phyloP scores from a whole-genome alignment of 345 rosid genomes.

The Syzygium grande region DNA sequence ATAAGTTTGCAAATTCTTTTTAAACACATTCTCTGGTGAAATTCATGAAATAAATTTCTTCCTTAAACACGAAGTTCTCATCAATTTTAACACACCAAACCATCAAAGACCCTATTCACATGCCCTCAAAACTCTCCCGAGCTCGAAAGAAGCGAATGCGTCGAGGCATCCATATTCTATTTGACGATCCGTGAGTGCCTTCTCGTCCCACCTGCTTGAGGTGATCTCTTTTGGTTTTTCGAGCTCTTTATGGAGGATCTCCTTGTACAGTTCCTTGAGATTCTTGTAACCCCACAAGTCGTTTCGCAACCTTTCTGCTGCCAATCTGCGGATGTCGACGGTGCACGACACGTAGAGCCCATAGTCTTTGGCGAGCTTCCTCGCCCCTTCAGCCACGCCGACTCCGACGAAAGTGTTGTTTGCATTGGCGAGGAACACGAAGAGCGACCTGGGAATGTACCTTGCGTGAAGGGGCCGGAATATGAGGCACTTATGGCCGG shows the following conservation, averaged over 20 bases:
- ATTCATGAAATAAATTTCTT: background rate
- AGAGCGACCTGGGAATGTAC: background rate
- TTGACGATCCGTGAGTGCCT: background rate
- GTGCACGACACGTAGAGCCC: background rate
- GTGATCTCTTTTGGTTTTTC: background rate
- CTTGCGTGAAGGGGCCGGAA: background rate
- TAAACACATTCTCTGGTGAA: background rate
- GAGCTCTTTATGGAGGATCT: background rate
- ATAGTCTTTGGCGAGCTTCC: conserved; percentile 11
- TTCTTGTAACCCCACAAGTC: background rate
- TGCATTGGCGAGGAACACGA: background rate
- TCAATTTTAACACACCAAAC: background rate
- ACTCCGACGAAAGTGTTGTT: background rate
- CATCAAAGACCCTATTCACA: background rate
- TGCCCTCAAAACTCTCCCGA: background rate
- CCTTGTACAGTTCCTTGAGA: background rate
- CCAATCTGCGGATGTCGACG: conserved; percentile 9
- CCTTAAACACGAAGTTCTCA: background rate
- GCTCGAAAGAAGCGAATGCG: background rate
- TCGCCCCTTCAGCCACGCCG: background rate
- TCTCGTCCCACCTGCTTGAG: background rate
- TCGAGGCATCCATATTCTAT: background rate
- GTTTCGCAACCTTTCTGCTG: background rate
- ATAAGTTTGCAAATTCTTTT: background rate
- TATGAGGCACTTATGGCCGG: background rate